phyloP scores from a whole-genome alignment of 1,139 yeast genomes.

The Suhomyces maxii region DNA sequence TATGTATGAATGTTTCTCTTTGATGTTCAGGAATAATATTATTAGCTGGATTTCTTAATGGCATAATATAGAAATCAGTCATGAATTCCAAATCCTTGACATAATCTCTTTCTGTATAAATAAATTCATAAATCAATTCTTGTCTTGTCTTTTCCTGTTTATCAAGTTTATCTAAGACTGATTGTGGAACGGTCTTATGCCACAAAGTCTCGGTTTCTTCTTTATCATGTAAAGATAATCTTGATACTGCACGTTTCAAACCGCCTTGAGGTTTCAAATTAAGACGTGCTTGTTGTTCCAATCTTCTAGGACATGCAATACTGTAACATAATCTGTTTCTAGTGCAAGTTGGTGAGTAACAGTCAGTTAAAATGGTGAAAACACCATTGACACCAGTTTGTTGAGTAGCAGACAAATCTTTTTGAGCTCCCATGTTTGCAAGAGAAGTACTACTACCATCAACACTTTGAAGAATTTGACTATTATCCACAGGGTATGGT shows the following conservation, averaged over 20 bases:
- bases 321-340: constrained; percentile 86
- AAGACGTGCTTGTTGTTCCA: constrained; percentile 92
- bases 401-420: constrained; percentile 18
- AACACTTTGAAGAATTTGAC: not conserved
- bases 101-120: constrained; percentile 91
- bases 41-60: constrained; percentile 69
- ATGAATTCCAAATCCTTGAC: constrained; percentile 92
- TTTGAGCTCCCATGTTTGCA: constrained; percentile 10
- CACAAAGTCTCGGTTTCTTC: constrained; percentile 88
- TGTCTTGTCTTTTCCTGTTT: constrained; percentile 90
- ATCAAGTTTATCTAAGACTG: constrained; percentile 73
- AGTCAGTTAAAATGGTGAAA: constrained; percentile 86
- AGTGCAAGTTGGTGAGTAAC: constrained; percentile 96
- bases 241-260: constrained; percentile 76
- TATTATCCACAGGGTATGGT: constrained; percentile 6
- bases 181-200: constrained; percentile 90
- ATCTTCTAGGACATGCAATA: constrained; percentile 94
- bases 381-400: constrained; percentile 74
- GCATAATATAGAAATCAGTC: constrained; percentile 92
- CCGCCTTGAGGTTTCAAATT: constrained; percentile 90
- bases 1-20: constrained; percentile 84
- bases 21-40: constrained; percentile 87
- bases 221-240: constrained; percentile 71
- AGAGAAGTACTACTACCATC: constrained; percentile 11
- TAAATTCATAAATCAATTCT: constrained; percentile 91